phyloP scores from a whole-genome alignment of 106 monocot genomes.

The Dioscorea alata region DNA sequence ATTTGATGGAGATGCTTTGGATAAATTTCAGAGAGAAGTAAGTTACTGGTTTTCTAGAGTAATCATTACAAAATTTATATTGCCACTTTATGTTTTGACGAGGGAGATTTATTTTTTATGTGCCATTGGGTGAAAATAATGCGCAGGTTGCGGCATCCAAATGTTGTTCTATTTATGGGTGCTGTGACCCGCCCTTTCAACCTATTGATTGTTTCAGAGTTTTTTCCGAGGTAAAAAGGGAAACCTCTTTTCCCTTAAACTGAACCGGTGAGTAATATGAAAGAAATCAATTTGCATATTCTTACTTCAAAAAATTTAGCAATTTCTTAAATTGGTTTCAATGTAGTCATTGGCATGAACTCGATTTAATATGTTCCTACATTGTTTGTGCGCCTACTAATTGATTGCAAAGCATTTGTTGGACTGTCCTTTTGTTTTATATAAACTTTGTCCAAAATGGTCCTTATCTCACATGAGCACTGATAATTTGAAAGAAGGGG shows the following conservation, averaged over 20 bases:
- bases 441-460: too few relatives aligned
- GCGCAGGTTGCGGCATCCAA: slow-evolving; percentile 97
- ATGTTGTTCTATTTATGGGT: slow-evolving; percentile 96
- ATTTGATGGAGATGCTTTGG: slow-evolving; percentile 94
- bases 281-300: too few relatives aligned
- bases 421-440: too few relatives aligned
- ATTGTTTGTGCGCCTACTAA: too few relatives aligned
- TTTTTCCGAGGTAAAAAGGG: slow-evolving; percentile 74
- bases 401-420: too few relatives aligned
- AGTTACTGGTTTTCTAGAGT: slow-evolving; percentile 4
- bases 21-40: slow-evolving; percentile 95
- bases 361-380: too few relatives aligned
- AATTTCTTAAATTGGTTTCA: too few relatives aligned
- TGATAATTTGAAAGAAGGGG: too few relatives aligned
- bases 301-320: too few relatives aligned
- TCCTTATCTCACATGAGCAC: too few relatives aligned
- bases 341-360: too few relatives aligned
- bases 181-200: slow-evolving; percentile 95
- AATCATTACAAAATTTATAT: neutral
- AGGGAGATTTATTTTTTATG: neutral
- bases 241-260: neutral
- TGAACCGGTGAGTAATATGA: too few relatives aligned
- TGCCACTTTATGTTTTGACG: neutral
- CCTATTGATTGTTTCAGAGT: slow-evolving; percentile 93
- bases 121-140: slow-evolving; percentile 79